phyloP scores from a whole-genome alignment of 768 basidiomycete genomes.

The Podaxis sp. region DNA sequence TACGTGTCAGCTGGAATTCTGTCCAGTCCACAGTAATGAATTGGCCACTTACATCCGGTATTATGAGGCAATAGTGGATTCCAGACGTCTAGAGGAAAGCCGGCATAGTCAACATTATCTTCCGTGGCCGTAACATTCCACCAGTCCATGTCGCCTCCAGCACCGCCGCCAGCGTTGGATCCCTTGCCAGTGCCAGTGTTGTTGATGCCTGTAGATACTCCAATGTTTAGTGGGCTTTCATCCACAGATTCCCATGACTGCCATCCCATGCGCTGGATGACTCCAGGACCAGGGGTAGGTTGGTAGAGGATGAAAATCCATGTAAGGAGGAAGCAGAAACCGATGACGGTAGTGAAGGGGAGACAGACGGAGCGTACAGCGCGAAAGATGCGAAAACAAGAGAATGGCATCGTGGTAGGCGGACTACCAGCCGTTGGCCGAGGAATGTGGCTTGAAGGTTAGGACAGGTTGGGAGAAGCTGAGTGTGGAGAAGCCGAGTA shows the following conservation, averaged over 20 bases:
- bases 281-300: constrained; percentile 68
- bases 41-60: constrained; percentile 58
- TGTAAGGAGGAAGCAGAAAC: constrained; percentile 68
- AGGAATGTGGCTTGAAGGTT: background rate
- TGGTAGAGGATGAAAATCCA: constrained; percentile 81
- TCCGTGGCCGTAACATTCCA: constrained; percentile 54
- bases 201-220: constrained; percentile 1
- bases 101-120: constrained; percentile 50
- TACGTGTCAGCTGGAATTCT: constrained; percentile 5
- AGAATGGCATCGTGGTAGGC: constrained; percentile 32
- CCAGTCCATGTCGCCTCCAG: constrained; percentile 49
- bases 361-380: constrained; percentile 49
- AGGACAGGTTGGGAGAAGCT: background rate
- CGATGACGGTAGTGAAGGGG: constrained; percentile 56
- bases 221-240: constrained; percentile 6
- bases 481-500: background rate
- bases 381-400: constrained; percentile 42
- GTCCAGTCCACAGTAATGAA: background rate
- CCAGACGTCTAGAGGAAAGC: constrained; percentile 79
- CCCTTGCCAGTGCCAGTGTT: background rate
- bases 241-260: constrained; percentile 76
- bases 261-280: constrained; percentile 76
- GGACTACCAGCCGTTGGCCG: constrained; percentile 7
- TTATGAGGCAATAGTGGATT: constrained; percentile 69
- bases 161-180: constrained; percentile 9